Evolutionary conservation across 2,329 filamentous ascomycete genomes (phyloP), one percentile per base, ranked within the genome.

Genomic region (Verruconis gallopava): DNA sequence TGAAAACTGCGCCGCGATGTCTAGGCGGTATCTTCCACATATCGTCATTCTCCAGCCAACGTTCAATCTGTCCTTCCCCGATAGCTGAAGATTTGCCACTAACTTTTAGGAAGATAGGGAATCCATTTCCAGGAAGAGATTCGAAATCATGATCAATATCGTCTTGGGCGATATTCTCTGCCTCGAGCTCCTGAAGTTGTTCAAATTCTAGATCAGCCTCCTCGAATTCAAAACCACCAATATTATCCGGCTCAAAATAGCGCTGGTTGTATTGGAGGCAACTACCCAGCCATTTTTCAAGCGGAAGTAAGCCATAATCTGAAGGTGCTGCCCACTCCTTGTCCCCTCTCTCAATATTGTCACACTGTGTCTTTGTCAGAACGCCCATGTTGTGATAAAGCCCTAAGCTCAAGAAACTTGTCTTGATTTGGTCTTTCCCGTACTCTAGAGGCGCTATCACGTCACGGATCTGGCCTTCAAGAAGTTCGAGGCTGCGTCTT

Each of bases 1-100:
- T 71, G 57, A 88, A 93, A 0, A 89, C 64, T 0, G 68, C 63
- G 0, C 78, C 78, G 4, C 85, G 75, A 14, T 69, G 56, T 3
- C 61, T 55, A 0, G 59, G 50, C 0, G 69, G 66, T 9, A 89
- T 72, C 0, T 69, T 64, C 59, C 74, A 83, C 13, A 89, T 57
- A 49, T 88, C 69, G 0, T 57, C 55, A 4, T 45, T 47, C 39
- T 61, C 50, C 33, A 69, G 49, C 35, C 61, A 47, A 40, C 62
- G 45, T 28, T 67, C 51, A 38, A 62, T 50, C 20, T 53, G 40
- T 39, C 55, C 50, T 0, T 50, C 59, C 15, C 56, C 43, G 12
- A 50, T 50, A 4, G 48, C 46, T 12, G 44, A 38, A 40, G 49
- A 48, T n/a, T 52, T 56, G 4, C 56, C 61, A 5, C 53, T 61